Conservation (phyloP, 1,284 basidiomycete genomes). For the Bondarzewia mesenterica region DNA sequence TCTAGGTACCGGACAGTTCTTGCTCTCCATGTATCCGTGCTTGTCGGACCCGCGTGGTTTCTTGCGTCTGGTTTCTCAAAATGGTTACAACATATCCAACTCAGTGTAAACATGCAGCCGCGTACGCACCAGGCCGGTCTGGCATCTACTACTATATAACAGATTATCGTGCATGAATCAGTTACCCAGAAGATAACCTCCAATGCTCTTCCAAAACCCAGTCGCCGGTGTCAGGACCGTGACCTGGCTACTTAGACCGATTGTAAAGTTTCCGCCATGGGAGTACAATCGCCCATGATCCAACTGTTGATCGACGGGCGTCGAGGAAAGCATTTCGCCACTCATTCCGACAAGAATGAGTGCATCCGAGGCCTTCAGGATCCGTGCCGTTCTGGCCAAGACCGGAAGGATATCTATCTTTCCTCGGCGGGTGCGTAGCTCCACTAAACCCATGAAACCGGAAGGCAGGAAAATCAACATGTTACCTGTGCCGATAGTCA, state of each 20-base stretch:
- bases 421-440: conserved; percentile 8
- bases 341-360: conserved; percentile 6
- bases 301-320: not conserved
- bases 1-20: no score
- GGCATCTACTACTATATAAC: no score
- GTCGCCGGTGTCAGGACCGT: conserved; percentile 3
- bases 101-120: no score
- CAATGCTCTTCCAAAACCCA: conserved; percentile 3
- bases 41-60: no score
- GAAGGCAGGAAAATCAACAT: conserved; percentile 11
- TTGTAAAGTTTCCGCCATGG: conserved; percentile 4
- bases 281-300: conserved; percentile 8
- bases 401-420: conserved; percentile 9
- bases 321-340: not conserved
- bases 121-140: no score
- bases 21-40: no score
- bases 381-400: conserved; percentile 2
- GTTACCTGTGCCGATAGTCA: conserved; percentile 8
- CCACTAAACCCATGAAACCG: conserved; percentile 9
- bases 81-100: no score
- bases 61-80: no score
- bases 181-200: no score
- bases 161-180: no score
- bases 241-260: conserved; percentile 12
- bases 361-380: conserved; percentile 5